phyloP scores from a whole-genome alignment of 108 stramenopile genomes.

The Cyclotella sp. region DNA sequence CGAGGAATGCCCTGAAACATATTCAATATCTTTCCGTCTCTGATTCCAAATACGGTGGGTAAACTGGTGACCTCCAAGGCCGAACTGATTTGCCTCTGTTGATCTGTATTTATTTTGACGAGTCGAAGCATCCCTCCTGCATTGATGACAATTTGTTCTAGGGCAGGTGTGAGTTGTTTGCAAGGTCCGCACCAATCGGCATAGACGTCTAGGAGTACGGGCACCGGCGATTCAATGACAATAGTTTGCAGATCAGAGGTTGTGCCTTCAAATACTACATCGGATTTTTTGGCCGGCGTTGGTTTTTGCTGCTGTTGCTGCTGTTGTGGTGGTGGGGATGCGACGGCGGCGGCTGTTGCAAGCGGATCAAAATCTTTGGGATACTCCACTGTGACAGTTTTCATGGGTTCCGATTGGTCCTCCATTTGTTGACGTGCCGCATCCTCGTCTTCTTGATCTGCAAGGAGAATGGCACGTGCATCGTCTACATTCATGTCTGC shows the following conservation, averaged over 20 bases:
- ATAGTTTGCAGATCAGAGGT: slow-evolving; percentile 73
- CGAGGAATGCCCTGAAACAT: slow-evolving; percentile 86
- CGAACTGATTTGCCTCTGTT: slow-evolving; percentile 67
- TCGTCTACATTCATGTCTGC: slow-evolving; percentile 78
- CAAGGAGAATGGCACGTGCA: slow-evolving; percentile 84
- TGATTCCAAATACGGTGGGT: slow-evolving; percentile 87
- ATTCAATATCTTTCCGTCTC: slow-evolving; percentile 82
- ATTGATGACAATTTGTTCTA: slow-evolving; percentile 87
- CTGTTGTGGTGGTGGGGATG: slow-evolving; percentile 6
- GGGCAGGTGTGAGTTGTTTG: slow-evolving; percentile 79
- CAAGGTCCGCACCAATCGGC: slow-evolving; percentile 90
- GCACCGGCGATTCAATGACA: slow-evolving; percentile 87
- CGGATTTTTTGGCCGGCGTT: slow-evolving; percentile 64
- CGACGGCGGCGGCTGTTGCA: slow-evolving; percentile 26
- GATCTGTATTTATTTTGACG: slow-evolving; percentile 89
- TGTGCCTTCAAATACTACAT: slow-evolving; percentile 86
- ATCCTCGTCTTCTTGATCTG: slow-evolving; percentile 82
- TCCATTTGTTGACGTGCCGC: slow-evolving; percentile 50
- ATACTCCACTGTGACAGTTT: slow-evolving; percentile 65
- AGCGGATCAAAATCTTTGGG: slow-evolving; percentile 76
- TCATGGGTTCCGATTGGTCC: slow-evolving; percentile 29
- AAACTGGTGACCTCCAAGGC: slow-evolving; percentile 84
- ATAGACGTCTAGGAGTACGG: slow-evolving; percentile 85
- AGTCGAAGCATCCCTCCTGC: slow-evolving; percentile 83
- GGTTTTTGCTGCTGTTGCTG: slow-evolving; percentile 39